Base-by-base conservation (phyloP, 202 grass and related monocot species). In the Saccharum hybrid region DNA sequence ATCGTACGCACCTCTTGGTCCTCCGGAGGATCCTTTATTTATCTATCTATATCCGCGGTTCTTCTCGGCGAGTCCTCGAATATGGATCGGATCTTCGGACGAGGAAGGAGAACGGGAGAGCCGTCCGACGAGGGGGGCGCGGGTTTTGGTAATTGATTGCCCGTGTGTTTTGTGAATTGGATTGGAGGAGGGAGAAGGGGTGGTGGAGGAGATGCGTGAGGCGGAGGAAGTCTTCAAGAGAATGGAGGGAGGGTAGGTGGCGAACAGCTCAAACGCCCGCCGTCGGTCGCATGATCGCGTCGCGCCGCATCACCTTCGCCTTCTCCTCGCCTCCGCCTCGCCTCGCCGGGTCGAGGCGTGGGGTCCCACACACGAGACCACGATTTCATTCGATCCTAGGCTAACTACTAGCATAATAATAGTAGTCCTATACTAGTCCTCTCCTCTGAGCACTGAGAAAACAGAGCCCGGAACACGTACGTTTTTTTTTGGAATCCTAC, bases 161-260 rank as follows among this genome's bases (percentile, higher is more conserved):
- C 26, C 23, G 87, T 28, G 81, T 6, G 75, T 18, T 63, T 12
- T 46, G 86, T 41, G 65, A 57, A 52, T 54, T 64, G 59, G 81
- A 74, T 54, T 64, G 59, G 81, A 74, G 56, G 57, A 30, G 14
- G 21, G 6, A 0, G 34, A 36, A 1, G 28, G 2, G 46, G 10
- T 8, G 45, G 79, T 7, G 68, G 66, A 22, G 74, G 33, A 16
- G 68, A 18, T 38, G 73, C 7, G 46, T 60, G 46, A 23, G 45
- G 60, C 21, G 4, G 45, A 37, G 1, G 41, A 64, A 28, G 63
- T 66, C 65, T 71, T 21, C 0, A 65, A 13, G 83, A 82, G 46
- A 51, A 40, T 6, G 21, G 42, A 67, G 57, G 83, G 88, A 28
- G 6, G 40, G 84, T 90, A 56, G 88, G 88, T 90, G 80, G 80